phyloP scores from a whole-genome alignment of 2,329 filamentous ascomycete genomes.

The Fusarium bulbicola region DNA sequence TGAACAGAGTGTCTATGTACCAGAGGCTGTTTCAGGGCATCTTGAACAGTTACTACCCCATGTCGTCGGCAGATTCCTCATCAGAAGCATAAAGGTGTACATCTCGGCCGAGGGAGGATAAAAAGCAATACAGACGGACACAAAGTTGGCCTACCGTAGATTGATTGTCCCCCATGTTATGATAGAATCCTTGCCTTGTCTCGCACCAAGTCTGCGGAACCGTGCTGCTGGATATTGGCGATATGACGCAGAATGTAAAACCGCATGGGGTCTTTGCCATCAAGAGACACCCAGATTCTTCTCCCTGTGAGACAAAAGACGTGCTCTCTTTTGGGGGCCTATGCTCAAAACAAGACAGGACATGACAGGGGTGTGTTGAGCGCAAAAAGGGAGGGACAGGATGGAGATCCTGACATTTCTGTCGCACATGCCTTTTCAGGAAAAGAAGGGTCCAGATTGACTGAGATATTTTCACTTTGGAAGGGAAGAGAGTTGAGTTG shows the following conservation, averaged over 20 bases:
- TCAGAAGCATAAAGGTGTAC: neutral
- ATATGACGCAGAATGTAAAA: conserved; percentile 19
- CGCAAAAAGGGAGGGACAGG: neutral
- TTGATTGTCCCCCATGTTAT: conserved; percentile 10
- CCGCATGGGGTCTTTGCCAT: neutral
- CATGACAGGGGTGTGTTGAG: neutral
- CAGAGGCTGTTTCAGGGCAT: conserved; percentile 5
- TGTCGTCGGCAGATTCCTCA: neutral
- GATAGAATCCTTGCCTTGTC: neutral
- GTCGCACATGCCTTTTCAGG: neutral
- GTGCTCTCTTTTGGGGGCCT: neutral
- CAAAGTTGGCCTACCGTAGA: conserved; percentile 13
- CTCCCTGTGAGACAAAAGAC: conserved; percentile 13
- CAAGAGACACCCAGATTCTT: neutral
- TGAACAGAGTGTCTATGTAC: neutral
- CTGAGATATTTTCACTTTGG: neutral
- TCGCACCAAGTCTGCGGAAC: conserved; percentile 22
- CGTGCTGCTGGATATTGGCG: conserved; percentile 32
- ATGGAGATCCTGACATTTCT: neutral
- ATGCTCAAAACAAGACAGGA: neutral
- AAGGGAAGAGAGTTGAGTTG: neutral
- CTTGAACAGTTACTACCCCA: neutral
- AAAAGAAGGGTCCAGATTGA: conserved; percentile 2
- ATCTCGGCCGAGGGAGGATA: neutral
- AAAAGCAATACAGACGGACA: neutral